Evolutionary conservation across 2,329 filamentous ascomycete species (phyloP).

Genomic region (Penicillium sp.): DNA sequence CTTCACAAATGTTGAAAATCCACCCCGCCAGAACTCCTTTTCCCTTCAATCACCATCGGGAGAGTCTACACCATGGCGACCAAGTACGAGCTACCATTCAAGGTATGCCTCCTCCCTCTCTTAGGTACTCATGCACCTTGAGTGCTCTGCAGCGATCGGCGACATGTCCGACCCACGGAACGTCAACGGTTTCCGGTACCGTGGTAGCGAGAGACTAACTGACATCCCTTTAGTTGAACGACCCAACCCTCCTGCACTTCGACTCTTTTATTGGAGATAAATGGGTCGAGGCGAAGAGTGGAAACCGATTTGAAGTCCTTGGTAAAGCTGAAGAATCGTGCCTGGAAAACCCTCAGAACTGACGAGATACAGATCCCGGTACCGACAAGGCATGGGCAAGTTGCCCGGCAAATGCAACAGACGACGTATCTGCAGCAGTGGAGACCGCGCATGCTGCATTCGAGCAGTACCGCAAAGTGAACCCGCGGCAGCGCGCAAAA

Average conservation of each 20-base stretch:
- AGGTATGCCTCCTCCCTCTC: slow-evolving; percentile 24
- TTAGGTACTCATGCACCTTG: not conserved
- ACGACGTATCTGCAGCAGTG: slow-evolving; percentile 60
- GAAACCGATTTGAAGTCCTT: slow-evolving; percentile 50
- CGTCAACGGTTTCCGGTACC: not conserved
- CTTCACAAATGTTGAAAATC: not conserved
- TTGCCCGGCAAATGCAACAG: slow-evolving; percentile 48
- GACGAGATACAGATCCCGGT: slow-evolving; percentile 45
- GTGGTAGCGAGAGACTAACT: not conserved
- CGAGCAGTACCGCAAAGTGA: slow-evolving; percentile 55
- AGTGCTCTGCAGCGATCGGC: slow-evolving; percentile 7
- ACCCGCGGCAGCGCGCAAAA: slow-evolving; percentile 58
- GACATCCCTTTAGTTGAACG: slow-evolving; percentile 36
- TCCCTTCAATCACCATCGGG: not conserved
- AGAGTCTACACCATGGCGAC: slow-evolving; percentile 25
- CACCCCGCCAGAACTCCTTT: not conserved
- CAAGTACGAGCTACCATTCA: slow-evolving; percentile 37
- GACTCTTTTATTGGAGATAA: slow-evolving; percentile 51
- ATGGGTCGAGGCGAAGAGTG: slow-evolving; percentile 46
- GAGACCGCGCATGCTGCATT: slow-evolving; percentile 59
- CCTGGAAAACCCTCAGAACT: not conserved
- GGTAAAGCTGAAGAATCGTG: slow-evolving; percentile 24
- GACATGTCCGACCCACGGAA: slow-evolving; percentile 15
- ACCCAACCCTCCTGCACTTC: slow-evolving; percentile 47
- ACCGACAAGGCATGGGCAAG: slow-evolving; percentile 49